Percentiles rank a stretch among this genome's conserved stretches.
phyloP scores from a whole-genome alignment of 2,329 filamentous ascomycete species.

The Tolypocladium inflatum region DNA sequence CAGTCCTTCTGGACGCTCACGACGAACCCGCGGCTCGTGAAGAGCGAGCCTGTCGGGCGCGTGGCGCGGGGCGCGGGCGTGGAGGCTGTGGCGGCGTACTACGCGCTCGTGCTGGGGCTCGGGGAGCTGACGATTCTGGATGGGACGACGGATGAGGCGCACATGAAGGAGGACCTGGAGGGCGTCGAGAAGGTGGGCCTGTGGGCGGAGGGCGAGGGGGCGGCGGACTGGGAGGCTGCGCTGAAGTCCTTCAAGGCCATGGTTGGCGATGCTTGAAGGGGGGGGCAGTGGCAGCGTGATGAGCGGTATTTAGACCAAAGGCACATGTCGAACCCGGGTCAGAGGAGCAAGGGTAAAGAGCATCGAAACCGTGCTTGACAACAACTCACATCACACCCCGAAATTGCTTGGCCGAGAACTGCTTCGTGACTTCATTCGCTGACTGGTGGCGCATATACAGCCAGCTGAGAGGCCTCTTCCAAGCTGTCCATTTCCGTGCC shows the following conservation, averaged over 20 bases:
- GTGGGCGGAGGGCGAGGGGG: slow-evolving; percentile 34
- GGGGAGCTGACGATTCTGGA: slow-evolving; percentile 32
- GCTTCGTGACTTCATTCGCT: neutral
- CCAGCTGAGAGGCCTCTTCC: neutral
- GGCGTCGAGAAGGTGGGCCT: slow-evolving; percentile 28
- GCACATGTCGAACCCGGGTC: neutral
- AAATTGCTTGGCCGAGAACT: neutral
- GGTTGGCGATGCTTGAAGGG: slow-evolving; percentile 12
- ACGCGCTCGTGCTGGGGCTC: slow-evolving; percentile 38
- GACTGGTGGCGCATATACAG: neutral
- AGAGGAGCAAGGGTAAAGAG: neutral
- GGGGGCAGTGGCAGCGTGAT: neutral
- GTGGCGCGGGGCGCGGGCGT: slow-evolving; percentile 35
- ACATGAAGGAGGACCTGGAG: slow-evolving; percentile 41
- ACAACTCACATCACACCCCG: neutral
- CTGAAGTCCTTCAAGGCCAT: slow-evolving; percentile 35
- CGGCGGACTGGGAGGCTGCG: slow-evolving; percentile 36
- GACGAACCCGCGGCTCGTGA: slow-evolving; percentile 31
- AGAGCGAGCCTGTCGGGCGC: slow-evolving; percentile 32
- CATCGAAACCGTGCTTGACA: too few species aligned
- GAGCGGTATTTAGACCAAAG: neutral
- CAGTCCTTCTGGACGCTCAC: slow-evolving; percentile 47
- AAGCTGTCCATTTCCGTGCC: too few species aligned
- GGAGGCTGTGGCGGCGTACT: slow-evolving; percentile 30
- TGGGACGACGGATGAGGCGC: slow-evolving; percentile 32